Evolutionary conservation across 306 rosid species (phyloP), one percentile per base, ranked within the genome.

Genomic region (Quercus alba): DNA sequence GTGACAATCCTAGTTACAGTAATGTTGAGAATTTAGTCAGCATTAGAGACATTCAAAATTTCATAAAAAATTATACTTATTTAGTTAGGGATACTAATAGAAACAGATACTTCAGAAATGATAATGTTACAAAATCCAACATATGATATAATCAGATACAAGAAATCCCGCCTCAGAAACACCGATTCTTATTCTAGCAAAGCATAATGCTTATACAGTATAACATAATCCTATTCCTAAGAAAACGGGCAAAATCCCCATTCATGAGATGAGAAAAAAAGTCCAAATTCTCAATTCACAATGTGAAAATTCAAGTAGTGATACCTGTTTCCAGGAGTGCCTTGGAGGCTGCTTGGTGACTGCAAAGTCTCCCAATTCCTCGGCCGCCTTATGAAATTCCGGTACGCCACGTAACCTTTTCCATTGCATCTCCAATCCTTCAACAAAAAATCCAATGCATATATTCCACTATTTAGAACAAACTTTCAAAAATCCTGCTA

Each of bases 291-390:
- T 15, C 70, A 15, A 11, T 28, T 63, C 41, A 63, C 41, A 23
- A 28, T 13, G 18, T 31, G 17, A 33, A 33, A 63, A 68, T 68
- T 31, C 5, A 2, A 68, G 17, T 68, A 19, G 38, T 0, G 13
- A 68, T 35, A 95, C 99, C 99, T 95, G 97, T 91, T 95, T 87
- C 97, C 99, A 0, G 99, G 99, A 82, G 99, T 93, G 86, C 82
- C 86, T 79, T 88, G 94, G 73, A 90, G 91, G 78, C 97, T 95
- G 78, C 97, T 95, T 49, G 90, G 91, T 26, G 74, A 69, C 17
- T 75, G 89, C 44, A 57, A 84, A 86, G 78, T 90, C 52, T 94
- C 97, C 94, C 91, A 93, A 82, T 94, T 82, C 85, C 89, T 90
- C 15, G 96, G 98, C 84, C 91, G 84, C 74, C 81, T 61, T 51